phyloP scores from a whole-genome alignment of 768 basidiomycete species.

The Phanerochaete carnosa region DNA sequence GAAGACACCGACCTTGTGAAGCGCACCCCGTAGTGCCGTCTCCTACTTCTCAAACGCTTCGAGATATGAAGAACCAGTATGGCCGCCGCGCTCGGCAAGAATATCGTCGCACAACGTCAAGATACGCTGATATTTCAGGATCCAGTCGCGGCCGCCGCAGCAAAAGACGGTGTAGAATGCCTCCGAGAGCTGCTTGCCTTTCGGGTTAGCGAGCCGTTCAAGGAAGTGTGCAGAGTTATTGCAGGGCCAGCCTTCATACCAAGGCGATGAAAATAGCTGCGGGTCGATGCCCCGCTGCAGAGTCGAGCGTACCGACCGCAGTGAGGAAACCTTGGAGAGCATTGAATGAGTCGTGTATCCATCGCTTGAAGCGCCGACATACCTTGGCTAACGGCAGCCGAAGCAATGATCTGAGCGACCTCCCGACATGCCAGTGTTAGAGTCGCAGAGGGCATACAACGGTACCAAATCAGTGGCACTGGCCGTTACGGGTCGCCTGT shows the following conservation, averaged over 20 bases:
- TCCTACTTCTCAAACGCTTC: conserved; percentile 43
- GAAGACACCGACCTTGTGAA: conserved; percentile 29
- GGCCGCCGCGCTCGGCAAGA: conserved; percentile 35
- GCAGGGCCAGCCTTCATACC: conserved; percentile 44
- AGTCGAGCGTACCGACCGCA: no score
- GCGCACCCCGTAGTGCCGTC: conserved; percentile 32
- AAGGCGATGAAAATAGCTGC: no score
- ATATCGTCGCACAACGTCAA: conserved; percentile 37
- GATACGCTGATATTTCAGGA: conserved; percentile 43
- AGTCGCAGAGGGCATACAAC: no score
- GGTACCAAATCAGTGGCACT: no score
- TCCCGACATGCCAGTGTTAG: no score
- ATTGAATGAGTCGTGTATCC: no score
- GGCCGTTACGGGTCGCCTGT: no score
- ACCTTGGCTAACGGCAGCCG: no score
- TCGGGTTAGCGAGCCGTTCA: conserved; percentile 33
- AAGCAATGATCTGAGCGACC: no score
- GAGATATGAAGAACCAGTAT: conserved; percentile 41
- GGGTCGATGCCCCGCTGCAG: no score
- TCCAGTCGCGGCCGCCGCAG: conserved; percentile 50
- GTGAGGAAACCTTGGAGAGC: no score
- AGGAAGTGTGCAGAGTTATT: conserved; percentile 48
- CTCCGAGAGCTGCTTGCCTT: conserved; percentile 25
- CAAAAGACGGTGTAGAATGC: conserved; percentile 45
- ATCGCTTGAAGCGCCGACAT: no score